Conservation (phyloP, 2,329 filamentous ascomycete species). For the Hypoxylon sp. region DNA sequence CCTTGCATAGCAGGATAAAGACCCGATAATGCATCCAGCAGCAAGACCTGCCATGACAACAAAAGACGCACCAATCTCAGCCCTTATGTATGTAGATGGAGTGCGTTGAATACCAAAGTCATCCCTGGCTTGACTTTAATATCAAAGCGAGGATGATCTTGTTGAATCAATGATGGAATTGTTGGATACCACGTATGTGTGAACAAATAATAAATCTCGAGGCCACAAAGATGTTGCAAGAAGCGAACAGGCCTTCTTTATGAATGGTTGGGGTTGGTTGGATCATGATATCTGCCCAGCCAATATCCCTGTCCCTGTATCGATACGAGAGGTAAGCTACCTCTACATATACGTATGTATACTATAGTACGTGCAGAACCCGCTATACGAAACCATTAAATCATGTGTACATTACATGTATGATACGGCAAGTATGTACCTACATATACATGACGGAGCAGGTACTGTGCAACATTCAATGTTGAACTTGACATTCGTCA, state of each 20-base stretch:
- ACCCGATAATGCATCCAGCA: slow-evolving; percentile 6
- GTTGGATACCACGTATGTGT: slow-evolving; percentile 20
- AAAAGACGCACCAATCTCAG: slow-evolving; percentile 7
- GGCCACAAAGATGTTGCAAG: slow-evolving; percentile 28
- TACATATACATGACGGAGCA: neutral
- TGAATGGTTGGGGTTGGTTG: slow-evolving; percentile 26
- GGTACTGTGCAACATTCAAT: neutral
- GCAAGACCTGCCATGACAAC: slow-evolving; percentile 25
- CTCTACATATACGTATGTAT: neutral
- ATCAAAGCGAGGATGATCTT: slow-evolving; percentile 23
- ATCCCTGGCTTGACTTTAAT: slow-evolving; percentile 19
- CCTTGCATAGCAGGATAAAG: neutral
- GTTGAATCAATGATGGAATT: slow-evolving; percentile 29
- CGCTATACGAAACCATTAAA: neutral
- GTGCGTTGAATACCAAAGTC: slow-evolving; percentile 10
- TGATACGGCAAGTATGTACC: neutral
- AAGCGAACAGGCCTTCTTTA: slow-evolving; percentile 27
- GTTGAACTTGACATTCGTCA: slow-evolving; percentile 32
- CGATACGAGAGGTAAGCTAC: slow-evolving; percentile 27
- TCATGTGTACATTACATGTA: neutral
- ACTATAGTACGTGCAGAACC: neutral
- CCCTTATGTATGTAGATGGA: neutral
- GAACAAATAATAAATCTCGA: slow-evolving; percentile 30
- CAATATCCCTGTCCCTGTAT: slow-evolving; percentile 37
- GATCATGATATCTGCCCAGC: slow-evolving; percentile 46